A percentile compares a stretch with the other conserved stretches of the same genome.
phyloP scores from a whole-genome alignment of 352 stramenopile genomes.

The Pythium brachiatum region DNA sequence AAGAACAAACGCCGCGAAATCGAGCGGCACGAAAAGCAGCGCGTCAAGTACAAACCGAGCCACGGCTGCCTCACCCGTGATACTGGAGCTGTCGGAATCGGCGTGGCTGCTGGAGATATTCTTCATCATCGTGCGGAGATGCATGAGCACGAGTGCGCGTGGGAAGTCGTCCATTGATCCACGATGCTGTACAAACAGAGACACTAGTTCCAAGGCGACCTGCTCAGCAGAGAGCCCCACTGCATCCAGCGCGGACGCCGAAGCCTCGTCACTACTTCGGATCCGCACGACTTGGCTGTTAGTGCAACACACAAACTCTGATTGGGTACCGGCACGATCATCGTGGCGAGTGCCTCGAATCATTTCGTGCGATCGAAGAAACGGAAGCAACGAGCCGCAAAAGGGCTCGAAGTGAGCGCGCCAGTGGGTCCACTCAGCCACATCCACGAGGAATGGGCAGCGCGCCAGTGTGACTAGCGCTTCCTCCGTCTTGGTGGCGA shows the following conservation, averaged over 20 bases:
- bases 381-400: slow-evolving; percentile 58
- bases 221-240: slow-evolving; percentile 23
- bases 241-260: slow-evolving; percentile 21
- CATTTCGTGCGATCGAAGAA: slow-evolving; percentile 82
- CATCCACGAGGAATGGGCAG: slow-evolving; percentile 65
- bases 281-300: slow-evolving; percentile 59
- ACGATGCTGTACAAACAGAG: slow-evolving; percentile 59
- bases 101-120: not conserved
- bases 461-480: slow-evolving; percentile 42
- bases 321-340: slow-evolving; percentile 57
- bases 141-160: slow-evolving; percentile 59
- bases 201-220: slow-evolving; percentile 56
- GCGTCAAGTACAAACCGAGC: slow-evolving; percentile 46
- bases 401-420: slow-evolving; percentile 40
- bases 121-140: slow-evolving; percentile 46
- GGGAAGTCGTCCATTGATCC: slow-evolving; percentile 47
- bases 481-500: slow-evolving; percentile 37
- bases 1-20: slow-evolving; percentile 54
- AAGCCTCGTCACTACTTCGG: slow-evolving; percentile 25
- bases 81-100: not conserved
- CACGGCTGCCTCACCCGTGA: not conserved
- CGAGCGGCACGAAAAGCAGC: slow-evolving; percentile 44
- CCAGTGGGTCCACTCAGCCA: slow-evolving; percentile 32
- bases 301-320: slow-evolving; percentile 54
- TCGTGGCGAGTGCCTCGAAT: slow-evolving; percentile 34